A percentile compares a stretch with the other conserved stretches of the same genome.
Evolutionary conservation across 129 eudicot genomes (phyloP).

Genomic region (Centaurea solstitialis): DNA sequence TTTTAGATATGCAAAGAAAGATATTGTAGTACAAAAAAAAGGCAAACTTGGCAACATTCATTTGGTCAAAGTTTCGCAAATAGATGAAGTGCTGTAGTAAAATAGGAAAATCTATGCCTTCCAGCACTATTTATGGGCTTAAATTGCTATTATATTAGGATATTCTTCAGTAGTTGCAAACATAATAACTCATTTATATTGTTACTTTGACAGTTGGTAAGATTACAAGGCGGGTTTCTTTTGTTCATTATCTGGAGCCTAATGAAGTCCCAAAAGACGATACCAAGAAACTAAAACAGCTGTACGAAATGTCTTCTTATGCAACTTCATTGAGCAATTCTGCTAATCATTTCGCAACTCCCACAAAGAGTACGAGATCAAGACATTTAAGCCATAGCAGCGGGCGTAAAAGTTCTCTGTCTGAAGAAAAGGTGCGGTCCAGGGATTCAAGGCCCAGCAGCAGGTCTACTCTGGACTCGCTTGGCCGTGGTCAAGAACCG

Average conservation of each 20-base stretch:
- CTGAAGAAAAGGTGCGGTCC: constrained; percentile 37
- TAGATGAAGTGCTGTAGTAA: neutral
- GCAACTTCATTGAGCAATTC: constrained; percentile 56
- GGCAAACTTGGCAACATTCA: neutral
- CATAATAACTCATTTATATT: neutral
- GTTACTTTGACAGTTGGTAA: constrained; percentile 60
- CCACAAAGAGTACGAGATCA: constrained; percentile 47
- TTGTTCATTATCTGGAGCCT: constrained; percentile 75
- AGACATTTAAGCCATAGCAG: constrained; percentile 42
- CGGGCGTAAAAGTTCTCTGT: constrained; percentile 33
- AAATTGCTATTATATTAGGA: neutral
- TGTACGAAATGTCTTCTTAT: constrained; percentile 43
- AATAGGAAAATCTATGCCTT: neutral
- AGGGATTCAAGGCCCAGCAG: constrained; percentile 33
- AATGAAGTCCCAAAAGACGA: constrained; percentile 49
- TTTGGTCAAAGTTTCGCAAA: neutral
- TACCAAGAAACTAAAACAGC: constrained; percentile 32
- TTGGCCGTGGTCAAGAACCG: constrained; percentile 24
- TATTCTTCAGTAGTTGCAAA: neutral
- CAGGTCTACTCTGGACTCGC: constrained; percentile 44
- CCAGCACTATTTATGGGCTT: neutral
- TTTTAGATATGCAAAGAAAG: neutral
- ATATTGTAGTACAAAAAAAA: too few relatives aligned
- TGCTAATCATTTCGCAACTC: constrained; percentile 43
- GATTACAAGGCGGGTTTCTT: constrained; percentile 65